Base-by-base conservation (phyloP, 2,329 filamentous ascomycete genomes). In the Penicillium sp. region DNA sequence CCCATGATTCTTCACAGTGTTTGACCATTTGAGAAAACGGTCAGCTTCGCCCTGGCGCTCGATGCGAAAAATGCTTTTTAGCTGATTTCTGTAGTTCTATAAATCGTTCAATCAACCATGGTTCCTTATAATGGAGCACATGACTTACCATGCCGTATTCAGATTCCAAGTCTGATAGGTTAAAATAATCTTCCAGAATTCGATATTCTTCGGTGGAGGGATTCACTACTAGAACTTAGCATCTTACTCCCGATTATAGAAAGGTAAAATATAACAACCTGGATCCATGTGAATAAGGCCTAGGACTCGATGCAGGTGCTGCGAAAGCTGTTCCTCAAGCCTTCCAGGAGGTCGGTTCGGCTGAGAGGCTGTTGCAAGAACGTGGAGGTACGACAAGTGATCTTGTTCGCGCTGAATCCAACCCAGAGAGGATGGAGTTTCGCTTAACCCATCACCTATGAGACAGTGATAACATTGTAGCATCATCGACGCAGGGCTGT, bases 21-120 rank as follows among this genome's bases (percentile, higher is more conserved):
- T 16, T 9, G 31, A 43, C 45, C 29, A 50, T n/a, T 19, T 3
- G 13, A 27, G 21, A 5, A 51, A 52, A 14, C 11, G 19, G 9
- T 48, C 8, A 1, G 26, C 41, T 31, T 58, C 56, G 0, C 33
- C 35, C 3, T 10, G 24, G 4, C 56, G 56, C 33, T 55, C 48
- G 29, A 52, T 43, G 16, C 26, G 41, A 14, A 51, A 58, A 31
- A 58, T 49, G 19, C 48, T 39, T 13, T 33, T 26, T 5, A 55
- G 6, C 44, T 55, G 21, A 7, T 21, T 41, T 6, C 3, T 14
- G 39, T 22, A 11, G n/a, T 4, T 1, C n/a, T 37, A 37, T 37
- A 37, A 13, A 11, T 41, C 9, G n/a, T 3, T 21, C 3, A 11
- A n/a, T 41, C 37, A 41, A 19, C 33, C 7, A 5, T 11, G 3